Conservation (phyloP, 495 filamentous ascomycete genomes). For the Gamarada debralockiae region DNA sequence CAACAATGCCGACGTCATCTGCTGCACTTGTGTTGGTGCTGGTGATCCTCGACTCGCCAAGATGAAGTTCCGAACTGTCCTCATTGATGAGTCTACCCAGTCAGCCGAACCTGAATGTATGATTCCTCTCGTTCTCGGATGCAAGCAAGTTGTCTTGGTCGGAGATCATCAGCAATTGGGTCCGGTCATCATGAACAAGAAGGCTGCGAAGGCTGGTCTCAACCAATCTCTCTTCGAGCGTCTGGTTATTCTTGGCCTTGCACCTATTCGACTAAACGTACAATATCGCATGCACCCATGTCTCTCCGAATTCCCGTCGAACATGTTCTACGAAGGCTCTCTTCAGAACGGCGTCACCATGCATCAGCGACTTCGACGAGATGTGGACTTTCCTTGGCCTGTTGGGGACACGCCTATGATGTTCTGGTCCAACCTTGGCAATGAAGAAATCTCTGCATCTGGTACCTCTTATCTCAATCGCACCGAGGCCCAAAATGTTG, state of each 20-base stretch:
- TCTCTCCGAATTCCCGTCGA: constrained; percentile 95
- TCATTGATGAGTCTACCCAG: constrained; percentile 98
- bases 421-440: constrained; percentile 99
- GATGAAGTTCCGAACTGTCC: constrained; percentile 95
- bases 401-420: constrained; percentile 95
- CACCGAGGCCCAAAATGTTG: constrained; percentile 94
- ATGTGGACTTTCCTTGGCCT: constrained; percentile 99
- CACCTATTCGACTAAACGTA: constrained; percentile 90
- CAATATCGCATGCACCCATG: constrained; percentile 99
- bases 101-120: constrained; percentile 99
- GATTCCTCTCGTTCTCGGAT: constrained; percentile 96
- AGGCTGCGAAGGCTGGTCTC: constrained; percentile 93
- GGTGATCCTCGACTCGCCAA: constrained; percentile 93
- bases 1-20: constrained; percentile 95
- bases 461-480: constrained; percentile 98
- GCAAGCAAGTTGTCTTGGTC: constrained; percentile 97
- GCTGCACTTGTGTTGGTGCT: constrained; percentile 97
- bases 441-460: constrained; percentile 96
- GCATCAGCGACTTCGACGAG: constrained; percentile 78
- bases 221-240: constrained; percentile 98
- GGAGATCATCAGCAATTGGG: constrained; percentile 98
- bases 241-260: constrained; percentile 87
- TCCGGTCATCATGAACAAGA: constrained; percentile 99
- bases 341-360: constrained; percentile 96
- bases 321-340: constrained; percentile 99